Evolutionary conservation across 345 rosid species (phyloP), one percentile per base, ranked within the genome.

Genomic region (Gossypium longicalyx): DNA sequence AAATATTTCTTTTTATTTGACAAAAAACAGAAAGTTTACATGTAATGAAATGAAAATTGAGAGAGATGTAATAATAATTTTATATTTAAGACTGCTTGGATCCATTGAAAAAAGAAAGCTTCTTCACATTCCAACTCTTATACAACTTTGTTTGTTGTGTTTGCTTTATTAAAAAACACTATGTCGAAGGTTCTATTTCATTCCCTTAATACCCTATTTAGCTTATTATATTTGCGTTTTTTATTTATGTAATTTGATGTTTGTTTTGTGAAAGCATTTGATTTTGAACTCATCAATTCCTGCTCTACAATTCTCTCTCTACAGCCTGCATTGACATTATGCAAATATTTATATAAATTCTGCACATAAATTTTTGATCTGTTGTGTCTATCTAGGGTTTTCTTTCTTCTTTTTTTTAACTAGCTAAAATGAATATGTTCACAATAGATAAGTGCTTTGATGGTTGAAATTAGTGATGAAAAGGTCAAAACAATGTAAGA

Each of bases 161-260:
- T 9, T 45, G 57, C 57, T 48, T 66, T 49, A 34, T 41, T 48
- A 59, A 76, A 56, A 81, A 34, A 34, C 41, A 54, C 61, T 70
- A 86, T 86, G 87, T 22, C 83, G 51, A 88, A 86, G 87, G 89
- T 84, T 23, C 57, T 15, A 78, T 73, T 43, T 57, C 15, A 78
- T 73, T 43, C 74, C 51, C 79, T 58, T 15, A 9, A n/a, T 64
- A 25, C 23, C 38, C 51, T 12, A 12, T 62, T 75, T 63, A 69
- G 27, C 72, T 61, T 72, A 27, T 41, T 34, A 17, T 22, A 45
- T 58, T 13, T 62, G 54, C 19, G 25, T 23, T 58, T 47, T 34
- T 34, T 34, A 34, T 5, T 4, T n/a, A 53, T 73, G 64, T 64
- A 71, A 53, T 64, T 66, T 47, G 11, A 29, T 72, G 38, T 48